A percentile compares a stretch with the other conserved stretches of the same genome.
Evolutionary conservation across 495 filamentous ascomycete genomes (phyloP).

Genomic region (Sabuloglossum arenarium): DNA sequence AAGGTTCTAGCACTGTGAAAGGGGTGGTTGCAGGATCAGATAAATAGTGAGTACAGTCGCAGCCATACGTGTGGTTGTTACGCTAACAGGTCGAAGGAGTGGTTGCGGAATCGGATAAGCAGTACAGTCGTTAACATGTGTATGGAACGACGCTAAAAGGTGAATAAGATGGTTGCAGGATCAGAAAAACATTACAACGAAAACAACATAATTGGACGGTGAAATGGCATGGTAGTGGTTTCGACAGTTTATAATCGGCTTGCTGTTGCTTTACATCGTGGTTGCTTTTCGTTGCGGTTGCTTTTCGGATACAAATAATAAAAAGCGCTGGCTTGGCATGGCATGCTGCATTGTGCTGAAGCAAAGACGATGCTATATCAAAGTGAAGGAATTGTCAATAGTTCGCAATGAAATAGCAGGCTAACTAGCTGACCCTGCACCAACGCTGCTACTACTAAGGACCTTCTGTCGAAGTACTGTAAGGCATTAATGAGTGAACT

Average conservation of each 20-base stretch:
- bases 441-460: conserved; percentile 12
- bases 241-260: not conserved
- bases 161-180: too few species aligned
- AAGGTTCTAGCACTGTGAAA: too few species aligned
- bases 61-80: too few species aligned
- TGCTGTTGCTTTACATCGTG: not conserved
- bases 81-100: too few species aligned
- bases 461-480: conserved; percentile 28
- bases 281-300: not conserved
- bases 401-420: not conserved
- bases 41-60: too few species aligned
- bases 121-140: too few species aligned
- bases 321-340: not conserved
- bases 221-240: not conserved
- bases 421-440: not conserved
- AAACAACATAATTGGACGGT: too few species aligned
- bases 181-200: too few species aligned
- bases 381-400: too few species aligned
- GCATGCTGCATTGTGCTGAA: not conserved
- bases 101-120: too few species aligned
- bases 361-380: not conserved
- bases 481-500: not conserved
- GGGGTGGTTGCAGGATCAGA: too few species aligned
- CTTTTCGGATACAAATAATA: not conserved
- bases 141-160: too few species aligned